Percentiles rank a stretch among this genome's conserved stretches.
phyloP scores from a whole-genome alignment of 345 rosid genomes.

The Schrenkiella parvula region DNA sequence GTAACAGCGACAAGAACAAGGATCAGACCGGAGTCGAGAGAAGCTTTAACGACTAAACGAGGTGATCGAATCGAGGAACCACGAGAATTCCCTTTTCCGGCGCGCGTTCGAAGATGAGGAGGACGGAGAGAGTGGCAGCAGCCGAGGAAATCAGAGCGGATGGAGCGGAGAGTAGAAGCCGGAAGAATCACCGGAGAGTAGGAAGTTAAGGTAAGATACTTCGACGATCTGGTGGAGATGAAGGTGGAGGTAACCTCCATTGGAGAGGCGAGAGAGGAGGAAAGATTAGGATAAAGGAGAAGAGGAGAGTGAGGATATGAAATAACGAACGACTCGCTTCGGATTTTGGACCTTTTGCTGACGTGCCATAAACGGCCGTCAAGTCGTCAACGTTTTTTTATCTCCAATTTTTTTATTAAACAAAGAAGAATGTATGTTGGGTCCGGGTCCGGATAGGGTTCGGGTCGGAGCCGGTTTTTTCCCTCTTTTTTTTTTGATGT shows the following conservation, averaged over 20 bases:
- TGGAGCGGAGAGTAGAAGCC: slow-evolving; percentile 25
- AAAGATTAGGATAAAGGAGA: slow-evolving; percentile 30
- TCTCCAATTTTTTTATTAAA: neutral
- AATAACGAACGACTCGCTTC: slow-evolving; percentile 27
- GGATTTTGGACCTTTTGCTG: slow-evolving; percentile 22
- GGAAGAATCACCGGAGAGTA: slow-evolving; percentile 36
- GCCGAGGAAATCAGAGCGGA: slow-evolving; percentile 54
- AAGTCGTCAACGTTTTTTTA: slow-evolving; percentile 21
- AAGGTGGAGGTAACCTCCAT: slow-evolving; percentile 53
- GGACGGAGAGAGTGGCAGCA: slow-evolving; percentile 46
- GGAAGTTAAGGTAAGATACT: slow-evolving; percentile 33
- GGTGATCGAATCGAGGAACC: slow-evolving; percentile 31
- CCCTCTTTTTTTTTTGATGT: neutral
- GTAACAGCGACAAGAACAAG: slow-evolving; percentile 57
- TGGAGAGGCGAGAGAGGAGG: slow-evolving; percentile 18
- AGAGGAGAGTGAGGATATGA: slow-evolving; percentile 22
- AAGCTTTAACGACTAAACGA: slow-evolving; percentile 46
- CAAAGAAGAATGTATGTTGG: neutral
- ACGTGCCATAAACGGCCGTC: slow-evolving; percentile 38
- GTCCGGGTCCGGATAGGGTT: neutral
- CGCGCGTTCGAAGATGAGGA: slow-evolving; percentile 30
- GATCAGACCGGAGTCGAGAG: slow-evolving; percentile 41
- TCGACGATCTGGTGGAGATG: slow-evolving; percentile 42
- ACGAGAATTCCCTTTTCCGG: slow-evolving; percentile 22
- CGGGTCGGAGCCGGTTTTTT: neutral